Conservation (phyloP, 2,329 filamentous ascomycete genomes). For the Emmonsia crescens region DNA sequence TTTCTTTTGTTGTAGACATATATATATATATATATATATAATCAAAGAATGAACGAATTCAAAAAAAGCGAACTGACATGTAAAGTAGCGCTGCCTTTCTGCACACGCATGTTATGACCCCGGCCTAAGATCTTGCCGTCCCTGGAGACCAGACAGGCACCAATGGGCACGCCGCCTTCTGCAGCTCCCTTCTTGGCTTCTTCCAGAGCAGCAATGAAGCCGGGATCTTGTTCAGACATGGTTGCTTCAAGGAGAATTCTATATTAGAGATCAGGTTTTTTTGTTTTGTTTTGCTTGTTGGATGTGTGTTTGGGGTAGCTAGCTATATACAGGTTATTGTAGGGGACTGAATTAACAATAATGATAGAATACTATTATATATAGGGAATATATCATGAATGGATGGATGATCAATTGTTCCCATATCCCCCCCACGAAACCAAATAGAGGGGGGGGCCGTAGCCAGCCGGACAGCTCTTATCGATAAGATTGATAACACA, state of each 20-base stretch:
- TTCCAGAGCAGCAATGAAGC: constrained; percentile 48
- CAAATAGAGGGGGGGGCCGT: too few relatives aligned
- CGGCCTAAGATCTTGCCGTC: constrained; percentile 60
- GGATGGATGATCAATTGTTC: not conserved
- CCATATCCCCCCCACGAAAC: too few relatives aligned
- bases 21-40: not conserved
- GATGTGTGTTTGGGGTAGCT: not conserved
- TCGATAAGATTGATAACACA: too few relatives aligned
- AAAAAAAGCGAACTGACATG: constrained; percentile 45
- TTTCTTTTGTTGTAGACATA: too few relatives aligned
- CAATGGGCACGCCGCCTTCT: constrained; percentile 51
- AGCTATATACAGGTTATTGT: not conserved
- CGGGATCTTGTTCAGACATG: constrained; percentile 30
- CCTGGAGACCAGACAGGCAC: constrained; percentile 53
- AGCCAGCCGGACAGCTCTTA: too few relatives aligned
- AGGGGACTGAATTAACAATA: too few relatives aligned
- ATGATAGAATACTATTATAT: too few relatives aligned
- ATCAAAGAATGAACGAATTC: not conserved
- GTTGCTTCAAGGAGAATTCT: too few relatives aligned
- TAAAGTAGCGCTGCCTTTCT: constrained; percentile 59
- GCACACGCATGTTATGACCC: constrained; percentile 66
- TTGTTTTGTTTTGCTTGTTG: not conserved
- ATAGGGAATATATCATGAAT: not conserved
- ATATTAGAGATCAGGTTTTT: too few relatives aligned
- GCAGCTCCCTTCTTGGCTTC: constrained; percentile 44